Conservation (phyloP, 129 eudicot genomes). For the Chrysanthemum seticuspe region DNA sequence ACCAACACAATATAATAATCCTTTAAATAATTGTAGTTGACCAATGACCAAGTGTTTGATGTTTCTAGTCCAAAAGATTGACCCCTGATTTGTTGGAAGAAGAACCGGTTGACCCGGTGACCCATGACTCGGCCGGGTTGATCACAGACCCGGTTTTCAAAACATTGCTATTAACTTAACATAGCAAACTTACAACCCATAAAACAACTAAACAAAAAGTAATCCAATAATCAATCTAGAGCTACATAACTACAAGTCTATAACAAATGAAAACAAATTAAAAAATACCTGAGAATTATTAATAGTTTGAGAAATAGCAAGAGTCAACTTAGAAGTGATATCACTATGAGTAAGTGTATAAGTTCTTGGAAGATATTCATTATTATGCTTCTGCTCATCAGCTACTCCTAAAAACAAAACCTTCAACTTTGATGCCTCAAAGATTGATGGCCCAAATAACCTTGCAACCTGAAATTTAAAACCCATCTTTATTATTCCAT, state of each 20-base stretch:
- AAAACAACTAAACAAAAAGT: background rate
- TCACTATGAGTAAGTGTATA: slow-evolving; percentile 92
- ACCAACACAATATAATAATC: background rate
- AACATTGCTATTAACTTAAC: background rate
- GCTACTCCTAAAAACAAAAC: slow-evolving; percentile 81
- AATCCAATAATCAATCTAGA: background rate
- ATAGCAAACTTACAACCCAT: background rate
- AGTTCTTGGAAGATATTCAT: slow-evolving; percentile 70
- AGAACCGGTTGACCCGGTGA: no score
- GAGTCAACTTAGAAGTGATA: slow-evolving; percentile 75
- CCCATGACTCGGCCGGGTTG: no score
- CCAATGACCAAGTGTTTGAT: no score
- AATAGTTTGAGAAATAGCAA: slow-evolving; percentile 83
- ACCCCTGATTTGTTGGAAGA: no score
- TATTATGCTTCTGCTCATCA: slow-evolving; percentile 82
- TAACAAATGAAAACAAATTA: background rate
- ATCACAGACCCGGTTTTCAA: no score
- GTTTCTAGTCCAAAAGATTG: no score
- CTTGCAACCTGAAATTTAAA: slow-evolving; percentile 65
- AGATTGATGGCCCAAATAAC: slow-evolving; percentile 83
- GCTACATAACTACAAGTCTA: background rate
- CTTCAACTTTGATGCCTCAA: slow-evolving; percentile 85
- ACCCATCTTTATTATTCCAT: slow-evolving; percentile 16
- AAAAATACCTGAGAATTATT: slow-evolving; percentile 76
- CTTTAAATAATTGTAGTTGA: no score